Conservation (phyloP, 345 rosid genomes). For the Hypericum androsaemum region DNA sequence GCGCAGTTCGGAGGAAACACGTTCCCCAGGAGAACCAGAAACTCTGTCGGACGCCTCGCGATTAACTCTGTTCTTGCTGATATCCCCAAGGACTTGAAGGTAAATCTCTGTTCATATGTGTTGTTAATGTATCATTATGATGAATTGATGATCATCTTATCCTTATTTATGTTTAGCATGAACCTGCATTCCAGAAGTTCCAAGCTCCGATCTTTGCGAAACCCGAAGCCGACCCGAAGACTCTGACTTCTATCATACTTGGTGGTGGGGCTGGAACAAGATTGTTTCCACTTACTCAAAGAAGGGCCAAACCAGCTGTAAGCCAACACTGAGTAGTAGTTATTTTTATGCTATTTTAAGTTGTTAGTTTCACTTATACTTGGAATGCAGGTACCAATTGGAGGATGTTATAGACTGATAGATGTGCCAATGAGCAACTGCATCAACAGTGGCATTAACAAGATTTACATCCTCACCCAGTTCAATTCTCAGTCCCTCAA, state of each 20-base stretch:
- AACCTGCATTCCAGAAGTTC: slow-evolving; percentile 26
- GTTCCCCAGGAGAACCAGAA: slow-evolving; percentile 13
- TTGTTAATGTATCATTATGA: neutral
- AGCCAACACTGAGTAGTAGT: slow-evolving; percentile 13
- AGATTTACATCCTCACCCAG: slow-evolving; percentile 81
- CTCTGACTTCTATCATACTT: slow-evolving; percentile 64
- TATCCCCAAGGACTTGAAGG: slow-evolving; percentile 43
- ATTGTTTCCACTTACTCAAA: slow-evolving; percentile 65
- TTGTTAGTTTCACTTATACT: slow-evolving; percentile 2
- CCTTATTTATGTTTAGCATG: neutral
- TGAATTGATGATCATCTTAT: neutral
- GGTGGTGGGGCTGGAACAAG: slow-evolving; percentile 90
- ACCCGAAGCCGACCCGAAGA: slow-evolving; percentile 60
- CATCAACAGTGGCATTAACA: slow-evolving; percentile 77
- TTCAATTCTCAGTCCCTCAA: slow-evolving; percentile 83
- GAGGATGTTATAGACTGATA: slow-evolving; percentile 74
- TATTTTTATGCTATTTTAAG: neutral
- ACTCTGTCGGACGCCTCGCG: slow-evolving; percentile 15
- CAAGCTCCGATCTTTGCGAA: slow-evolving; percentile 25
- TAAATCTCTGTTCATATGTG: slow-evolving; percentile 10
- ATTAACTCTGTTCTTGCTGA: slow-evolving; percentile 40
- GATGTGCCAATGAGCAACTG: slow-evolving; percentile 92
- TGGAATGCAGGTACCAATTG: slow-evolving; percentile 60
- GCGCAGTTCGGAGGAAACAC: slow-evolving; percentile 19
- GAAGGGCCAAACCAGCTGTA: slow-evolving; percentile 80